Evolutionary conservation across 805 yeast genomes (phyloP), one percentile per base, ranked within the genome.

Genomic region (Maudiozyma bulderi): DNA sequence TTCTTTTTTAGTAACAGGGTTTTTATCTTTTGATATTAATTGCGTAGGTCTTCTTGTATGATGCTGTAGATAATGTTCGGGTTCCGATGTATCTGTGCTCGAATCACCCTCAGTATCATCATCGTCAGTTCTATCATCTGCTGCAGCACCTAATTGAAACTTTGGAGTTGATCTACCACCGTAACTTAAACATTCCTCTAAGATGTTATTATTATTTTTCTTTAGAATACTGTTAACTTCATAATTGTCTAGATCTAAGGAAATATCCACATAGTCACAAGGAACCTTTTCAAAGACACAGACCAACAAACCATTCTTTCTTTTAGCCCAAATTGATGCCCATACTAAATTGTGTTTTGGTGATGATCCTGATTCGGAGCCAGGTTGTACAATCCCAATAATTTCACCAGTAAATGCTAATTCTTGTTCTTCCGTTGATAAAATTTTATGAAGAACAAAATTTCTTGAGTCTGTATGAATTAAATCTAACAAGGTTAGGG

Each of bases 301-400:
- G 45, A 88, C 83, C 47, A 89, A 74, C 48, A 86, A 66, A 42
- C 78, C 78, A 3, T 82, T 82, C 55, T 82, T 80, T 50, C 80
- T 72, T 58, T 89, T 89, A 0, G 93, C 95, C 96, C 96, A 91
- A 49, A 90, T 66, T 0, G 95, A 85, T 9, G 95, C 89, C 85
- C 95, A 82, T 0, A 90, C 85, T 50, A 77, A 70, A 31, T 75
- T 75, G 34, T 46, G 39, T 9, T 48, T 48, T 3, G 15, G 30
- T 5, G 13, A 10, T 2, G 40, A 15, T 38, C 28, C 14, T 8
- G 58, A 50, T 35, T 45, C 45, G 44, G 75, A 75, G 14, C 85
- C 84, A 11, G 82, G 80, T 55, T 87, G 75, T 40, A 77, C 72
- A 44, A 89, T 84, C 8, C 95, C 95, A 10, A 88, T 80, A 44